A percentile compares a stretch with the other conserved stretches of the same genome.
phyloP scores from a whole-genome alignment of 495 filamentous ascomycete species.

The Neurospora sp. region DNA sequence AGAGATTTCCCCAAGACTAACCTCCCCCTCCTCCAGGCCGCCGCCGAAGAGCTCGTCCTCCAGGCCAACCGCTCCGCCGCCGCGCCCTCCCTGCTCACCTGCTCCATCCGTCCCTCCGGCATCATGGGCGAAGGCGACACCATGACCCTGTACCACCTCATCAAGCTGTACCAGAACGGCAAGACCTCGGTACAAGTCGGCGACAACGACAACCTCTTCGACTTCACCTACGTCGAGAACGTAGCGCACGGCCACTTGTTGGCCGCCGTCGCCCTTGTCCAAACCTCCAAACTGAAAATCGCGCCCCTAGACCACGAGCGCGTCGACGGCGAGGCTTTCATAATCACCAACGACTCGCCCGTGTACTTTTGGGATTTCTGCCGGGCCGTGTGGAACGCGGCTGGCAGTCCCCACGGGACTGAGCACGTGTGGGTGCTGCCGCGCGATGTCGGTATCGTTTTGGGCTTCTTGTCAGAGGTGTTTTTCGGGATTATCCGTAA shows the following conservation, averaged over 20 bases:
- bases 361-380: slow-evolving; percentile 96
- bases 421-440: slow-evolving; percentile 60
- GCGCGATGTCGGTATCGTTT: slow-evolving; percentile 47
- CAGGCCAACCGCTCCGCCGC: slow-evolving; percentile 63
- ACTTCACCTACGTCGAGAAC: slow-evolving; percentile 76
- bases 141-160: slow-evolving; percentile 51
- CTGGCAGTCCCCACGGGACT: slow-evolving; percentile 52
- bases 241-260: slow-evolving; percentile 67
- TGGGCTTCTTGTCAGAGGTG: slow-evolving; percentile 63
- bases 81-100: slow-evolving; percentile 57
- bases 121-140: slow-evolving; percentile 87
- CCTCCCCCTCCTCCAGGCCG: slow-evolving; percentile 46
- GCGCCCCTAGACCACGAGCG: slow-evolving; percentile 61
- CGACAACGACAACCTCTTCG: slow-evolving; percentile 77
- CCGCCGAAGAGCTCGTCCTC: slow-evolving; percentile 77
- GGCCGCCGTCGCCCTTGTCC: slow-evolving; percentile 61
- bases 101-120: slow-evolving; percentile 74
- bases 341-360: slow-evolving; percentile 87
- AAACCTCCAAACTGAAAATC: slow-evolving; percentile 42
- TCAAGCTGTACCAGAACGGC: slow-evolving; percentile 52
- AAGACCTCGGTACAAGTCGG: slow-evolving; percentile 79
- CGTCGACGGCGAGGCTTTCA: slow-evolving; percentile 90
- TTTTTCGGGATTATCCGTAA: slow-evolving; percentile 58
- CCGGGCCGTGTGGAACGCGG: slow-evolving; percentile 67
- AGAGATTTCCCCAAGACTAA: neutral